Base-by-base conservation (phyloP, 306 rosid species). In the Inga oerstediana region DNA sequence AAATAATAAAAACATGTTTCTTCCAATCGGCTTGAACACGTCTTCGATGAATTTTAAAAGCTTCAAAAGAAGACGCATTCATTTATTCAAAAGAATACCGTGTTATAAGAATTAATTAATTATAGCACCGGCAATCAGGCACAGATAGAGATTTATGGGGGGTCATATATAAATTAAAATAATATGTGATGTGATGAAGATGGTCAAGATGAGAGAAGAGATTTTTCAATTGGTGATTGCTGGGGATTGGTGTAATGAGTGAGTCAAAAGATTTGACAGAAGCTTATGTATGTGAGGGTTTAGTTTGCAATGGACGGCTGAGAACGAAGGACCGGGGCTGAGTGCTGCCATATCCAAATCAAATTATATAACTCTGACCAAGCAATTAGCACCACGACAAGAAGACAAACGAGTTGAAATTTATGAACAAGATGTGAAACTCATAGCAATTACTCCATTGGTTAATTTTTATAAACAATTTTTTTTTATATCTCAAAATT, bases 231-330 rank as follows among this genome's bases (percentile, higher is more conserved):
- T 62, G 16, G 32, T 39, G 13, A 67, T 35, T 67, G 73, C 46
- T 37, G 48, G 27, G 20, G 54, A 49, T 49, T 14, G 54, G 54
- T 49, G 54, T 5, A 39, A 49, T 10, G 75, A 37, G 75, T 11
- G 75, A 71, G 54, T 44, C 54, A 71, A 71, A 71, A 71, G 54
- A 71, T 71, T 20, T 11, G 75, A 71, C 75, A n/a, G 37, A 44
- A 43, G 54, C 10, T 27, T 17, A 11, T 4, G 67, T 8, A 10
- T 34, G 17, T 37, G 7, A 71, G 20, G 20, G 24, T 68, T 68
- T 34, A 35, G 72, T 67, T 70, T 68, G 20, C 48, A 39, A 39
- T 41, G 74, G 74, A 70, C 74, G 74, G 74, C 74, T 70, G 32
- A 70, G 51, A 70, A 41, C 0, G 0, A 20, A 70, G 32, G 8